Percentiles rank a stretch among this genome's conserved stretches.
Evolutionary conservation across 495 filamentous ascomycete genomes (phyloP).

Genomic region (Glutinoglossum americanum): DNA sequence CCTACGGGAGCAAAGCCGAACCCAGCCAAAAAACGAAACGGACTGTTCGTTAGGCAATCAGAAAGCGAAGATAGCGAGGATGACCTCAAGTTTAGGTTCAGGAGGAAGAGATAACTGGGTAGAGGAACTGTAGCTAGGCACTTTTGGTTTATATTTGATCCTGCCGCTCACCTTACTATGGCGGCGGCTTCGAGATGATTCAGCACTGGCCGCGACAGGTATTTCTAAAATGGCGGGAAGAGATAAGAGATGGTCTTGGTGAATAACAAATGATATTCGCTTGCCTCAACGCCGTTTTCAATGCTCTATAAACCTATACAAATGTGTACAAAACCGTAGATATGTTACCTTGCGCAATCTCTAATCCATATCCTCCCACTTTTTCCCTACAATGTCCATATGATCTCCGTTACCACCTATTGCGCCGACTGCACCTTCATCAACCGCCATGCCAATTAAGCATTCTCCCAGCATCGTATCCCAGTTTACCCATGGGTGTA

Average conservation of each 20-base stretch:
- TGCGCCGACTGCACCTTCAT: conserved; percentile 30
- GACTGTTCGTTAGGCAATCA: conserved; percentile 11
- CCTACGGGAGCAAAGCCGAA: conserved; percentile 14
- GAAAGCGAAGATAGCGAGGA: conserved; percentile 30
- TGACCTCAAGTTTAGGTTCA: conserved; percentile 29
- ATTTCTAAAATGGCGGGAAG: background rate
- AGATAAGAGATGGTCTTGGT: too few relatives aligned
- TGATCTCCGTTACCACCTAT: background rate
- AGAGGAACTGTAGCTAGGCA: background rate
- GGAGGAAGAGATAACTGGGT: conserved; percentile 18
- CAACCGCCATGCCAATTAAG: conserved; percentile 65
- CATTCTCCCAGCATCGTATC: conserved; percentile 81
- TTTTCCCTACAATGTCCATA: conserved; percentile 12
- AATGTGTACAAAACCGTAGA: background rate
- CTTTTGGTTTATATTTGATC: too few relatives aligned
- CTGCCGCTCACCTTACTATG: too few relatives aligned
- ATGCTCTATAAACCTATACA: background rate
- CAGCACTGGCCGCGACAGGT: too few relatives aligned
- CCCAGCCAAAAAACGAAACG: conserved; percentile 24
- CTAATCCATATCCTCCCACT: conserved; percentile 56
- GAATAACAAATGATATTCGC: background rate
- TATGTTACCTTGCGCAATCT: background rate
- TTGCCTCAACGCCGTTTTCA: background rate
- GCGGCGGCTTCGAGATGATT: too few relatives aligned
- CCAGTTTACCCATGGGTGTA: conserved; percentile 96